Evolutionary conservation across 1,139 yeast species (phyloP).

Genomic region (Saccharomyces uvarum): DNA sequence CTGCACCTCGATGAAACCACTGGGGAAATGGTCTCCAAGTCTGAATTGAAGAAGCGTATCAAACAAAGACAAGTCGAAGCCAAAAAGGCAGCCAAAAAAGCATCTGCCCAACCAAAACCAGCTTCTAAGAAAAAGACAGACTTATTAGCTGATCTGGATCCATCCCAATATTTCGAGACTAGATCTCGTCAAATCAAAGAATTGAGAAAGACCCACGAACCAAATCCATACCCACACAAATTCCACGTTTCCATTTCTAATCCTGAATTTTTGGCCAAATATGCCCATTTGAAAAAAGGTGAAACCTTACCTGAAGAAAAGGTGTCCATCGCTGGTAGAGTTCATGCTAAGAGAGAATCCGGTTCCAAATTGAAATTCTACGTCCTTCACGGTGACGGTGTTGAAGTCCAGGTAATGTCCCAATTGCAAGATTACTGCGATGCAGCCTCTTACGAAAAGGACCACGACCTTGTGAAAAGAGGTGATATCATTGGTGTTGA

Average conservation of each 20-base stretch:
- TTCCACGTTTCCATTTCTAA: constrained; percentile 62
- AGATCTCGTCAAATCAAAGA: constrained; percentile 86
- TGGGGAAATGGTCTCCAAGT: constrained; percentile 93
- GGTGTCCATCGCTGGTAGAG: constrained; percentile 83
- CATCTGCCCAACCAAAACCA: constrained; percentile 35
- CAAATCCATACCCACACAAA: constrained; percentile 96
- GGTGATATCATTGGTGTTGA: constrained; percentile 95
- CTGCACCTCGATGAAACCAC: constrained; percentile 82
- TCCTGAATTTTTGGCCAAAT: constrained; percentile 67
- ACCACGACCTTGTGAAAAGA: constrained; percentile 87
- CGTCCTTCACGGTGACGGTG: constrained; percentile 88
- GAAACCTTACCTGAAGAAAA: constrained; percentile 68
- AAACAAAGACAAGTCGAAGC: constrained; percentile 82
- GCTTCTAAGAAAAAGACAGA: constrained; percentile 46
- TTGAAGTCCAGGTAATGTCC: constrained; percentile 84
- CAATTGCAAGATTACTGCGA: constrained; percentile 71
- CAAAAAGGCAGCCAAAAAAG: constrained; percentile 77
- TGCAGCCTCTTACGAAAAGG: constrained; percentile 58
- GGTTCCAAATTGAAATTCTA: constrained; percentile 93
- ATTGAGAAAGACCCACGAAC: constrained; percentile 59
- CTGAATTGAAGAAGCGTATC: constrained; percentile 93
- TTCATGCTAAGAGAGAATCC: constrained; percentile 92
- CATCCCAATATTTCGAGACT: constrained; percentile 88
- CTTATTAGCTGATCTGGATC: constrained; percentile 79
- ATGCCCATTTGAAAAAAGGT: constrained; percentile 66